Evolutionary conservation across 345 rosid species (phyloP), one percentile per base, ranked within the genome.

Genomic region (Salix brachista): DNA sequence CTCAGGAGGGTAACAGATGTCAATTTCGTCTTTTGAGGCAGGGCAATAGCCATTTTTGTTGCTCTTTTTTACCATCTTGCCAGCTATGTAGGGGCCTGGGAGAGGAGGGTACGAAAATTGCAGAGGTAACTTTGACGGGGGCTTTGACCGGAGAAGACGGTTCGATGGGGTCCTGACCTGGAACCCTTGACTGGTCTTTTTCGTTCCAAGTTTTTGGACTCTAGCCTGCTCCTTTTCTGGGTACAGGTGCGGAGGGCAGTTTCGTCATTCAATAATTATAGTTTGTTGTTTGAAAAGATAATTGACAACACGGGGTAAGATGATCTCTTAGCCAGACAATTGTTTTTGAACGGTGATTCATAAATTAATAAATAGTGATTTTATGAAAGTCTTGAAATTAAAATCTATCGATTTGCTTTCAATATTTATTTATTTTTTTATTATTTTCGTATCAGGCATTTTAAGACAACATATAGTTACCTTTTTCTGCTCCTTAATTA

Each of bases 161-260:
- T 18, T 75, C 65, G n/a, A 52, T 72, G 76, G 79, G 83, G 66
- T 30, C 81, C 21, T 42, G 60, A 46, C 14, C 52, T 46, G 37
- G 65, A 71, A 41, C 66, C 61, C 76, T 75, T 69, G 86, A 73
- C 72, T 30, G n/a, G 84, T 81, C 79, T 26, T 58, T 81, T 81
- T 81, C 83, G 81, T 77, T 73, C 37, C 41, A 62, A 32, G 81
- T 54, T 76, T 70, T 78, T 81, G 84, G 87, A 81, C 83, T 75
- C 79, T 79, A 79, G 84, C 83, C 82, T 81, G 83, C 25, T 36
- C 69, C 52, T 2, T 25, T 69, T 77, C 36, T 7, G 70, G 74
- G 46, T 42, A 34, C 34, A 34, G 12, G 8, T 13, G 21, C 6
- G 48, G 42, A 17, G n/a, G 42, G 42, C 8, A 18, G 1, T 36